phyloP scores from a whole-genome alignment of 225 moss, liverwort and hornwort genomes.

The Physcomitrellopsis africana region DNA sequence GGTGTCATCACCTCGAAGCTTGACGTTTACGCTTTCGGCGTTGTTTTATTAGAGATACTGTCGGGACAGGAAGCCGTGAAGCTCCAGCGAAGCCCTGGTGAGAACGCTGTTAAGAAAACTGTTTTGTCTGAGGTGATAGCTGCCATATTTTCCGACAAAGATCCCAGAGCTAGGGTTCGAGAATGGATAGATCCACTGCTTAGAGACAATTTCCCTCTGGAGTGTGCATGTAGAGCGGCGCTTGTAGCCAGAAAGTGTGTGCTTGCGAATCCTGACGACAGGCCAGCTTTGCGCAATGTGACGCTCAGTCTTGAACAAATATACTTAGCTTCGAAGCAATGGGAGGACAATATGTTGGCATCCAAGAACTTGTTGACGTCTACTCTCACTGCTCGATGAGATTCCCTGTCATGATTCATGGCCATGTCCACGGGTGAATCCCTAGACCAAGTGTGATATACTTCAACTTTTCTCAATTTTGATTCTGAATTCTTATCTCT shows the following conservation, averaged over 20 bases:
- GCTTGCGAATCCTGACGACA: constrained; percentile 44
- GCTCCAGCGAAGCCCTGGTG: constrained; percentile 32
- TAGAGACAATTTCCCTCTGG: constrained; percentile 55
- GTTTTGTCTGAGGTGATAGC: constrained; percentile 48
- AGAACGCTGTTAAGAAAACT: constrained; percentile 37
- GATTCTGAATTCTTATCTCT: too few relatives aligned
- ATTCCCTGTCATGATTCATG: not conserved
- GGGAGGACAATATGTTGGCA: constrained; percentile 50
- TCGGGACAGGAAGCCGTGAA: constrained; percentile 62
- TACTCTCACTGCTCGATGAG: constrained; percentile 62
- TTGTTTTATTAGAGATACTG: constrained; percentile 65
- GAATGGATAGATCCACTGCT: constrained; percentile 67
- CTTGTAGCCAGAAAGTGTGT: constrained; percentile 53
- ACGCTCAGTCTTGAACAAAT: constrained; percentile 48
- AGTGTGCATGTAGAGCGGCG: constrained; percentile 47
- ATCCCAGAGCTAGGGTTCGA: constrained; percentile 48
- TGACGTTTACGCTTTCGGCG: constrained; percentile 64
- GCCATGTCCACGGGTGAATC: not conserved
- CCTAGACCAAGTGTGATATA: not conserved
- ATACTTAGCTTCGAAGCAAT: constrained; percentile 42
- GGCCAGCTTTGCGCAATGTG: constrained; percentile 56
- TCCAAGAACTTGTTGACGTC: constrained; percentile 55
- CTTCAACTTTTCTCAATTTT: too few relatives aligned
- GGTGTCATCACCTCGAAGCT: constrained; percentile 59
- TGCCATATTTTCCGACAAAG: constrained; percentile 45